Base-by-base conservation (phyloP, 768 basidiomycete species). In the Pulveroboletus sp. region DNA sequence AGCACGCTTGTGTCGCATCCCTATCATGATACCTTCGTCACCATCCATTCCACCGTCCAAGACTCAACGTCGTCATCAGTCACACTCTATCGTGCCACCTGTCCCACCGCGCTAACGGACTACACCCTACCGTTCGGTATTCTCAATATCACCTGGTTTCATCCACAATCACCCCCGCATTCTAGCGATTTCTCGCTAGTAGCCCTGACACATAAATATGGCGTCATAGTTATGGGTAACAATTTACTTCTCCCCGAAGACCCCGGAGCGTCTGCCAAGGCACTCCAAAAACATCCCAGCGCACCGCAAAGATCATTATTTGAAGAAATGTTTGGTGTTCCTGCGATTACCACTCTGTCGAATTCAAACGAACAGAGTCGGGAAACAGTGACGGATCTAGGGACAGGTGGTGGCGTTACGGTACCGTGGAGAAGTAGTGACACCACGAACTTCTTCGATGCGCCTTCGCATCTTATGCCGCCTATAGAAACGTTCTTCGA, bases 311-410 rank as follows among this genome's bases (percentile, higher is more conserved):
- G 75, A 49, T 87, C 90, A 8, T 72, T 97, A 7, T 91, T 94
- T 70, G 87, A 91, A 65, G 92, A 94, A 61, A 89, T 94, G 61
- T 97, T 95, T 61, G 94, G 94, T 33, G 73, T 79, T 50, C 80
- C 89, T 37, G 86, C 87, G 3, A 82, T 93, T 56, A 57, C 60
- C 6, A 62, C 70, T 27, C 51, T 61, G 29, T 53, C 65, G 16
- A 43, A 54, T n/a, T 50, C 63, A 29, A 40, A 53, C 12, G 58
- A 64, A 34, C 47, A 54, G 34, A 50, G 62, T 14, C 49, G 39
- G 24, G 52, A 58, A 36, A 17, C 47, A 25, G 49, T 41, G 31
- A 21, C 39, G 25, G 47, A 51, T 42, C 46, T 48, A 14, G 50
- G 35, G 49, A 56, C 64, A 13, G 49, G 49, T 6, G 43, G 51